These are phyloP conservation scores for Trichothecium sympodiale DNA, from an alignment of 2,329 filamentous ascomycete genomes.

Conservation along the genomic window DNA sequence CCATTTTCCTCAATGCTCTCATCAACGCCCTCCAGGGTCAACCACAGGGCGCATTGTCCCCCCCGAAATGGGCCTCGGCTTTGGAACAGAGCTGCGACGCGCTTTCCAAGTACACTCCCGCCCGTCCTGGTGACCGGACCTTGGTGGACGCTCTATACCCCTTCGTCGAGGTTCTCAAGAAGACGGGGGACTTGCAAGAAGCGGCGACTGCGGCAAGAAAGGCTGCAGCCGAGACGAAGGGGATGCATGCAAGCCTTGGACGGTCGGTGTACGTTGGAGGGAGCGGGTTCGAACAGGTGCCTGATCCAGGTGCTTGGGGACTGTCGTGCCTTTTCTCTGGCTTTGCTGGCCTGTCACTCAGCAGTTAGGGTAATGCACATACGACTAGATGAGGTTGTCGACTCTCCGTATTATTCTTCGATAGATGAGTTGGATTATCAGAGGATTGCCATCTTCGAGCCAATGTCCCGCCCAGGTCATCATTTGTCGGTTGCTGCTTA, in stretches of 20 bases:
- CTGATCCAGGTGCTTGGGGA: slow-evolving; percentile 58
- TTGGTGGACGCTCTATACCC: slow-evolving; percentile 82
- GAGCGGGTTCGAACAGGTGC: slow-evolving; percentile 33
- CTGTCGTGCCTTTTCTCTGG: slow-evolving; percentile 74
- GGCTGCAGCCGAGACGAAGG: slow-evolving; percentile 76
- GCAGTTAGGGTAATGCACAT: no score
- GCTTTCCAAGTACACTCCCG: slow-evolving; percentile 77
- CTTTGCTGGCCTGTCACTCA: slow-evolving; percentile 28
- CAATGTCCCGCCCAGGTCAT: no score
- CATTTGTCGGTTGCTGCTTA: no score
- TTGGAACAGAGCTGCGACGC: slow-evolving; percentile 60
- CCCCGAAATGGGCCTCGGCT: slow-evolving; percentile 47
- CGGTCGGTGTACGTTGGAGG: slow-evolving; percentile 33
- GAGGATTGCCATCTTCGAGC: no score
- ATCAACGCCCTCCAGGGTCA: slow-evolving; percentile 47
- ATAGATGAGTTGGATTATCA: no score
- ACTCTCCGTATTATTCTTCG: no score
- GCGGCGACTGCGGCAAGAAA: slow-evolving; percentile 66
- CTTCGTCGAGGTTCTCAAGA: slow-evolving; percentile 63
- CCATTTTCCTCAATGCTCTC: slow-evolving; percentile 84
- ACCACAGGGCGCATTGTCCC: slow-evolving; percentile 25
- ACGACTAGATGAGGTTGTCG: no score
- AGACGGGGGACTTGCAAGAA: slow-evolving; percentile 54
- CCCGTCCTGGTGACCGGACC: slow-evolving; percentile 79
- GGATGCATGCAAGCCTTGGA: slow-evolving; percentile 83